Evolutionary conservation across 345 rosid species (phyloP).

Genomic region (Citrus medica): DNA sequence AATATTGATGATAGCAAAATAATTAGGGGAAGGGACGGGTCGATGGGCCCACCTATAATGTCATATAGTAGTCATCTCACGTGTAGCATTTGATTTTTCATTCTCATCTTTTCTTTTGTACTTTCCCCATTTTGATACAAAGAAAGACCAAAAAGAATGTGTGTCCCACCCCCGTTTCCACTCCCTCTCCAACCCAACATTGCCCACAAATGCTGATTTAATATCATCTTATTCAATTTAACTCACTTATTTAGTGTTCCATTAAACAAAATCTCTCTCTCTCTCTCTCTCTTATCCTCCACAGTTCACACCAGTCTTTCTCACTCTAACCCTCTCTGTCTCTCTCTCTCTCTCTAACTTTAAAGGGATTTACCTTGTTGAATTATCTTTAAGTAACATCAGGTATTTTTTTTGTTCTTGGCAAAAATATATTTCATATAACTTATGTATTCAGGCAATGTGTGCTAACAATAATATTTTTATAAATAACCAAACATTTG

Average conservation of each 20-base stretch:
- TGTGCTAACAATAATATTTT: too few species aligned
- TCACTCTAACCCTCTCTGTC: background rate
- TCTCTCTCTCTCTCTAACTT: background rate
- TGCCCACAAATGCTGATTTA: background rate
- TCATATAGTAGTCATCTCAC: slow-evolving; percentile 22
- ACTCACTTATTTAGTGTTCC: background rate
- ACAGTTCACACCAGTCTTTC: background rate
- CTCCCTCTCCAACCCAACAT: slow-evolving; percentile 12
- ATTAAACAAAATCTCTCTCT: slow-evolving; percentile 3
- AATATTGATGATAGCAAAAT: slow-evolving; percentile 21
- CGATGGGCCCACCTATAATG: background rate
- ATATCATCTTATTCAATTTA: background rate
- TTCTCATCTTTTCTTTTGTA: slow-evolving; percentile 20
- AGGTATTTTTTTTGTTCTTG: too few species aligned
- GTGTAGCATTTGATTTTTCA: slow-evolving; percentile 34
- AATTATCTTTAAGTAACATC: too few species aligned
- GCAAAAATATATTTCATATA: too few species aligned
- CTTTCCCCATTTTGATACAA: slow-evolving; percentile 8
- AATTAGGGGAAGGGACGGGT: slow-evolving; percentile 13
- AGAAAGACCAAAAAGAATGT: slow-evolving; percentile 22
- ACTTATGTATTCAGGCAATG: too few species aligned
- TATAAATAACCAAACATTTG: too few species aligned
- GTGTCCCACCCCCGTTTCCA: slow-evolving; percentile 13
- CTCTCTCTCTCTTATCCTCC: background rate
- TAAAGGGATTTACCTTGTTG: background rate